A percentile compares a stretch with the other conserved stretches of the same genome.
Conservation (phyloP, 345 rosid species). For the Syzygium grande region DNA sequence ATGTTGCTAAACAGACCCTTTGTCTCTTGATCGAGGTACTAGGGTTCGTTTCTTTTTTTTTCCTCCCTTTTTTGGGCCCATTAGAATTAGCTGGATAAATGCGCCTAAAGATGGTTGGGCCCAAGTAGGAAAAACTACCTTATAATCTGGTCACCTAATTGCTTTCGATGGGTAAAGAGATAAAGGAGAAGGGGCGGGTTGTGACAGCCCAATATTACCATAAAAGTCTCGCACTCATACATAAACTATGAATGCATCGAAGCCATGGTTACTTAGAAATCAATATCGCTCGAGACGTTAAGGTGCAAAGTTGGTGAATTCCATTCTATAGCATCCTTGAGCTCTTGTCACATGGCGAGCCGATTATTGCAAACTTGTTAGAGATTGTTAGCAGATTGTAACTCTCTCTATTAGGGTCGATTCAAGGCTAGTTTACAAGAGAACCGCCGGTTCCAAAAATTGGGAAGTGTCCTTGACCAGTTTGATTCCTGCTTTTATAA, state of each 20-base stretch:
- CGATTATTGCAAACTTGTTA: neutral
- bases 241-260: neutral
- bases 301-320: neutral
- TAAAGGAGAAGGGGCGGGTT: neutral
- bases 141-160: neutral
- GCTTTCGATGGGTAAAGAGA: neutral
- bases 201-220: neutral
- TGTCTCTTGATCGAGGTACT: too few relatives aligned
- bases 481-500: neutral
- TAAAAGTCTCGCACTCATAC: neutral
- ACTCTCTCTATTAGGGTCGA: neutral
- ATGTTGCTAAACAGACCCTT: too few relatives aligned
- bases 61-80: too few relatives aligned
- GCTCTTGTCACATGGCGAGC: neutral
- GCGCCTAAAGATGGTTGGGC: neutral
- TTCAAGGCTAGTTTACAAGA: too few relatives aligned
- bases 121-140: neutral
- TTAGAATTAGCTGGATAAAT: neutral
- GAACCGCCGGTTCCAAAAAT: too few relatives aligned
- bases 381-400: neutral
- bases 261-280: neutral
- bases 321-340: neutral
- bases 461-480: rapidly evolving
- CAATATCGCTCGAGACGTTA: neutral
- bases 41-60: too few relatives aligned